phyloP scores from a whole-genome alignment of 495 filamentous ascomycete species.

The Podospora tetraspora region DNA sequence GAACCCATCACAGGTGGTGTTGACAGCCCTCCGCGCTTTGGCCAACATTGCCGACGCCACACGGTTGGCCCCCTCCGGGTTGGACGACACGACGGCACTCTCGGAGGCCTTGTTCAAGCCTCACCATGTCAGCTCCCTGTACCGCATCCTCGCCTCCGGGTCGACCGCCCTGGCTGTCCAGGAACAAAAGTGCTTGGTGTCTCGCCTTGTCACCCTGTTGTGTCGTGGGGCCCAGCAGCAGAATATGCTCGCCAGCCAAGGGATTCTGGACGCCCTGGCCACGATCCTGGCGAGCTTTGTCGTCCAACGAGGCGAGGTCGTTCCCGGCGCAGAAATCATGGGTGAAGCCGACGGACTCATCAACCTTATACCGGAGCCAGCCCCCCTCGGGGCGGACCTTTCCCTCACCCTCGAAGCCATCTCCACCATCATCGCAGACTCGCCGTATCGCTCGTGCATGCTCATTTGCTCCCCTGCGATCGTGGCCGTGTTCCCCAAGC shows the following conservation, averaged over 20 bases:
- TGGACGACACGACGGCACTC: slow-evolving; percentile 35
- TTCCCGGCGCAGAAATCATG: slow-evolving; percentile 50
- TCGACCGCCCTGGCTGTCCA: slow-evolving; percentile 47
- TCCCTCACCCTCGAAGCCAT: slow-evolving; percentile 75
- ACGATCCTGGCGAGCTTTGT: slow-evolving; percentile 70
- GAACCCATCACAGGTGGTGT: slow-evolving; percentile 57
- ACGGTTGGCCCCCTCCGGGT: slow-evolving; percentile 34
- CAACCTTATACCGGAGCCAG: slow-evolving; percentile 48
- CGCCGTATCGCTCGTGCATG: slow-evolving; percentile 68
- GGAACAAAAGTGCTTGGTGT: slow-evolving; percentile 59
- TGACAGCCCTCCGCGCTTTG: slow-evolving; percentile 69
- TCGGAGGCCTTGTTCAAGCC: slow-evolving; percentile 60
- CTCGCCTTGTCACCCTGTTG: slow-evolving; percentile 57
- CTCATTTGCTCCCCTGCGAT: slow-evolving; percentile 76
- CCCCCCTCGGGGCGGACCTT: slow-evolving; percentile 55
- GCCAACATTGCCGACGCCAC: slow-evolving; percentile 66
- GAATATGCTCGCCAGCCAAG: slow-evolving; percentile 58
- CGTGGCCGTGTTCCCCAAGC: slow-evolving; percentile 59
- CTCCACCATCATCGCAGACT: slow-evolving; percentile 70
- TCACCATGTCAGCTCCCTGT: slow-evolving; percentile 53
- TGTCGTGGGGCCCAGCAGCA: slow-evolving; percentile 66
- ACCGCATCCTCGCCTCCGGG: slow-evolving; percentile 58
- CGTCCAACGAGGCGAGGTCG: slow-evolving; percentile 58
- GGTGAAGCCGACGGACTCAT: slow-evolving; percentile 40
- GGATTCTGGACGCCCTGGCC: slow-evolving; percentile 76